Conservation (phyloP, 2,329 filamentous ascomycete genomes). For the Fusarium xylarioides region DNA sequence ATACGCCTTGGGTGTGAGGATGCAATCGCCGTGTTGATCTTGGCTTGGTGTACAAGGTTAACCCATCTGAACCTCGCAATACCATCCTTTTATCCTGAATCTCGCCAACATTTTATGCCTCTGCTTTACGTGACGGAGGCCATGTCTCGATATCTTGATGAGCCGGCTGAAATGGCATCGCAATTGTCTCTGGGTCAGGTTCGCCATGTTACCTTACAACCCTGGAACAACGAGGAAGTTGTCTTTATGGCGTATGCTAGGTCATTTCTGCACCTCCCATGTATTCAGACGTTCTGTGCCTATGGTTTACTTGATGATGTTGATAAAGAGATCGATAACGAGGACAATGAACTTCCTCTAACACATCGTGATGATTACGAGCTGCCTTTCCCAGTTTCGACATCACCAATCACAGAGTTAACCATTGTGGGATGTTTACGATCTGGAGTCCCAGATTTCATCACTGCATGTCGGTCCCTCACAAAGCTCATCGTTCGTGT, state of each 20-base stretch:
- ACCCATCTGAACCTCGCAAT: not conserved
- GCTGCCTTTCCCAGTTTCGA: not conserved
- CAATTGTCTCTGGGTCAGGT: not conserved
- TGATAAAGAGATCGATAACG: too few relatives aligned
- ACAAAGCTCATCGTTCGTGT: not conserved
- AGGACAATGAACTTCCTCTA: too few relatives aligned
- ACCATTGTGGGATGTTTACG: not conserved
- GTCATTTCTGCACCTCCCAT: not conserved
- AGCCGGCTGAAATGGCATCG: fast-evolving
- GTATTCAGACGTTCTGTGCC: not conserved
- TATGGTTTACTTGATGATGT: not conserved
- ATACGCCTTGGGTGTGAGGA: not conserved
- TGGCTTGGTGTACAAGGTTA: not conserved
- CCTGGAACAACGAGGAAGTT: not conserved
- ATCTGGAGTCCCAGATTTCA: not conserved
- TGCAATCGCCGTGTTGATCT: not conserved
- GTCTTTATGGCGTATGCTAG: not conserved
- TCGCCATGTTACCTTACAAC: not conserved
- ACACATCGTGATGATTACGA: not conserved
- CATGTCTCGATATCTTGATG: not conserved
- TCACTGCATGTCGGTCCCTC: not conserved
- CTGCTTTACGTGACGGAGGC: not conserved
- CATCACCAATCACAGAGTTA: not conserved
- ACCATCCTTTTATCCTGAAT: fast-evolving
- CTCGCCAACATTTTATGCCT: not conserved